phyloP scores from a whole-genome alignment of 2,329 filamentous ascomycete genomes.

The Cytospora paraplurivora region DNA sequence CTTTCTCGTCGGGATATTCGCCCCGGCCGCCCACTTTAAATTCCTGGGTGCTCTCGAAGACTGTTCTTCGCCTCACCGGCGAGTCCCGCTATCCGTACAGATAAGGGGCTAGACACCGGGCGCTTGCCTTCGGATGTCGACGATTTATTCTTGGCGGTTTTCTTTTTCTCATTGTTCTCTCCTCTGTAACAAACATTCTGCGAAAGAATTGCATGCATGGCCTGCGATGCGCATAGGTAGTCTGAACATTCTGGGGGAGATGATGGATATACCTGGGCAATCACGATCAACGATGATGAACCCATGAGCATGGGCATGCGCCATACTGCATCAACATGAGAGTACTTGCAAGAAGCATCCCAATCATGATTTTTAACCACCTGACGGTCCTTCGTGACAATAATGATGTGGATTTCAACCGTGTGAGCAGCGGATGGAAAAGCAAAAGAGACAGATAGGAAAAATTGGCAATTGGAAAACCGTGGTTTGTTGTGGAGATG shows the following conservation, averaged over 20 bases:
- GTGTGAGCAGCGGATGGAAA: neutral
- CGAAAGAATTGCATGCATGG: slow-evolving; percentile 28
- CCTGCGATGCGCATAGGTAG: slow-evolving; percentile 27
- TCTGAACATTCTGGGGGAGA: slow-evolving; percentile 24
- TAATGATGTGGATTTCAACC: neutral
- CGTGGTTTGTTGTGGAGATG: slow-evolving; percentile 19
- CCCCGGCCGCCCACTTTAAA: neutral
- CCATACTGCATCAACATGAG: slow-evolving; percentile 25
- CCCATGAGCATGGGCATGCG: slow-evolving; percentile 28
- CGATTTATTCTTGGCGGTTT: slow-evolving; percentile 2
- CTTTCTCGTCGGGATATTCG: neutral
- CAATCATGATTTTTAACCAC: slow-evolving; percentile 4
- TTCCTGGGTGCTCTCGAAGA: slow-evolving; percentile 2
- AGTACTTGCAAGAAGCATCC: slow-evolving; percentile 17
- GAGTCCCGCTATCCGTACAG: slow-evolving; percentile 13
- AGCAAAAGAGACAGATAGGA: slow-evolving; percentile 3
- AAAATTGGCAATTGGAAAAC: slow-evolving; percentile 12
- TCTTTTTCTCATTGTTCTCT: slow-evolving; percentile 15
- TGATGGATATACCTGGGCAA: slow-evolving; percentile 29
- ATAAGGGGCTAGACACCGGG: slow-evolving; percentile 9
- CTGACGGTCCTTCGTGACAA: neutral
- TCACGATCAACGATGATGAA: slow-evolving; percentile 29
- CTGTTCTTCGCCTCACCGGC: slow-evolving; percentile 17
- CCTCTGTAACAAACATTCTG: slow-evolving; percentile 20
- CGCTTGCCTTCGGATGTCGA: slow-evolving; percentile 18